Percentiles rank a stretch among this genome's conserved stretches.
Conservation (phyloP, 352 stramenopile species). For the Phytophthora fragariae region DNA sequence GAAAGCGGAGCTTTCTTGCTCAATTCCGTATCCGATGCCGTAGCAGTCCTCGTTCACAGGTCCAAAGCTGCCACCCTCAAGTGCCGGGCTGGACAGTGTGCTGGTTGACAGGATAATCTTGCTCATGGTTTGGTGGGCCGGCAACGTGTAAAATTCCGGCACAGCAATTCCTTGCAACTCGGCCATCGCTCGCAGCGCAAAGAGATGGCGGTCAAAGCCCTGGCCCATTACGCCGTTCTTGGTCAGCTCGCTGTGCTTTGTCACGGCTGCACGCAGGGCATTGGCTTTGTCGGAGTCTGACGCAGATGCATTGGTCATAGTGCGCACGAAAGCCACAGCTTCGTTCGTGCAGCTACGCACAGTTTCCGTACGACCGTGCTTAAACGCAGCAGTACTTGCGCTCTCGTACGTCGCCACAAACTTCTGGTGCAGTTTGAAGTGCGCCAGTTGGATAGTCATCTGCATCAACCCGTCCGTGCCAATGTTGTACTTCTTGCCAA, state of each 20-base stretch:
- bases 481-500: conserved; percentile 76
- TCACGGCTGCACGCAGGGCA: conserved; percentile 75
- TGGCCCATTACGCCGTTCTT: conserved; percentile 93
- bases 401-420: conserved; percentile 92
- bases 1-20: conserved; percentile 84
- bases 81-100: conserved; percentile 83
- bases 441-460: conserved; percentile 91
- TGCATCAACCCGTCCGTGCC: conserved; percentile 92
- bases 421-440: conserved; percentile 83
- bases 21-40: conserved; percentile 91
- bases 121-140: conserved; percentile 81
- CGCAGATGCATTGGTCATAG: conserved; percentile 67
- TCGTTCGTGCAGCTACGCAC: conserved; percentile 92
- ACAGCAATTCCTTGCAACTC: conserved; percentile 60
- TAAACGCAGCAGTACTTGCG: conserved; percentile 91
- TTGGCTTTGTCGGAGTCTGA: conserved; percentile 69
- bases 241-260: conserved; percentile 89
- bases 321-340: conserved; percentile 74
- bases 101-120: conserved; percentile 93
- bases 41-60: conserved; percentile 92
- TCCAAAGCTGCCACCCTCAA: conserved; percentile 91
- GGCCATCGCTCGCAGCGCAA: conserved; percentile 79
- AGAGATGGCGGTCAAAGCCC: conserved; percentile 90
- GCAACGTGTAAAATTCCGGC: conserved; percentile 84
- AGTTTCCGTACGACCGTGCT: conserved; percentile 91